Conservation (phyloP, 805 yeast genomes). For the Yarrowia yakushimensis region DNA sequence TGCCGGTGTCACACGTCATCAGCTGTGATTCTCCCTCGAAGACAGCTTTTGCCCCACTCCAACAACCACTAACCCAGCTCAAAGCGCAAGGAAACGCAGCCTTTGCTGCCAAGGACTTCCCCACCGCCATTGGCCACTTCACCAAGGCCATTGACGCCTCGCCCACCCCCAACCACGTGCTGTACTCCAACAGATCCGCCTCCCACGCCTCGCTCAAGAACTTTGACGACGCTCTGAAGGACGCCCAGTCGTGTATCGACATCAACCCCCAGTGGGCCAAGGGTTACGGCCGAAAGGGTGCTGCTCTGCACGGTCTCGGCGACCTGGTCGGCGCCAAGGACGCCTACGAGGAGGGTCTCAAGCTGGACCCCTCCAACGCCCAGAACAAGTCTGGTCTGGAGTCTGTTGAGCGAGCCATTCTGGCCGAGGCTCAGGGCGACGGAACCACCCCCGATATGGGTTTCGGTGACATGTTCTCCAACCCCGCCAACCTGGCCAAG, state of each 20-base stretch:
- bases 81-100: conserved; percentile 94
- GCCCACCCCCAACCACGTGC: conserved; percentile 80
- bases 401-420: conserved; percentile 61
- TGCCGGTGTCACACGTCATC: too few species aligned
- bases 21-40: too few species aligned
- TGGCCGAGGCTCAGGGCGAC: conserved; percentile 44
- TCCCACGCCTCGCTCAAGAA: conserved; percentile 76
- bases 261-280: conserved; percentile 90
- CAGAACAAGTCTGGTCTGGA: conserved; percentile 82
- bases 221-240: conserved; percentile 70
- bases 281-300: conserved; percentile 90
- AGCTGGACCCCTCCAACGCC: conserved; percentile 73
- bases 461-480: conserved; percentile 69
- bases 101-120: conserved; percentile 81
- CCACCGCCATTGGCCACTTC: conserved; percentile 74
- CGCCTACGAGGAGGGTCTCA: conserved; percentile 73
- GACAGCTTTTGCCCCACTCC: neutral
- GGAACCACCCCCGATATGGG: conserved; percentile 65
- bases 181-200: conserved; percentile 92
- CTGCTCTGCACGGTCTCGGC: conserved; percentile 87
- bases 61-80: conserved; percentile 36
- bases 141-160: conserved; percentile 84
- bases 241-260: conserved; percentile 78
- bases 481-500: conserved; percentile 72
- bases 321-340: conserved; percentile 69